A percentile compares a stretch with the other conserved stretches of the same genome.
Conservation (phyloP, 345 rosid species). For the Arabis hirsuta region DNA sequence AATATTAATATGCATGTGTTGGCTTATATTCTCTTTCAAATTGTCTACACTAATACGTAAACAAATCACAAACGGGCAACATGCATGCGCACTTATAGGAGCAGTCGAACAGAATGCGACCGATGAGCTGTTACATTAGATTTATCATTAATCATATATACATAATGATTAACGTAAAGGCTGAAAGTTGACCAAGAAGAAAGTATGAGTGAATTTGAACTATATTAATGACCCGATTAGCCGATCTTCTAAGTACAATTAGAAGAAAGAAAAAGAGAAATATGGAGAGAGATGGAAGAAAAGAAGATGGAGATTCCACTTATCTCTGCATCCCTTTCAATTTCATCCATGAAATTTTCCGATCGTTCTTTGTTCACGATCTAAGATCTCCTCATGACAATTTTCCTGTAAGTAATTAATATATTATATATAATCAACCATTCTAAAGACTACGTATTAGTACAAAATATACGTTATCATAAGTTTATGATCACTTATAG, state of each 20-base stretch:
- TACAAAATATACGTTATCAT: too few relatives aligned
- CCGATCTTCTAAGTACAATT: not conserved
- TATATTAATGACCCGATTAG: constrained; percentile 20
- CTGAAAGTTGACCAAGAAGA: constrained; percentile 35
- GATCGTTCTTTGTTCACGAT: constrained; percentile 7
- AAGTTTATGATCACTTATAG: not conserved
- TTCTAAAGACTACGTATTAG: too few relatives aligned
- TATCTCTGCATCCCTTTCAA: constrained; percentile 26
- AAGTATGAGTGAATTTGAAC: constrained; percentile 22
- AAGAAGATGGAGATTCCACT: constrained; percentile 31
- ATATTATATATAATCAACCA: not conserved
- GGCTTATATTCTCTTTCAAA: too few relatives aligned
- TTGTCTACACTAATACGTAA: not conserved
- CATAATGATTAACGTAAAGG: not conserved
- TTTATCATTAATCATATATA: not conserved
- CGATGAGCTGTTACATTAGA: constrained; percentile 20
- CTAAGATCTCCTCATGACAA: not conserved
- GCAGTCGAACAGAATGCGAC: not conserved
- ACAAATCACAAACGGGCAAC: constrained; percentile 23
- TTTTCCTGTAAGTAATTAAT: constrained; percentile 15
- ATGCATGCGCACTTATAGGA: constrained; percentile 23
- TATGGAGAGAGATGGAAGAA: constrained; percentile 31
- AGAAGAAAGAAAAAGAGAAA: constrained; percentile 22
- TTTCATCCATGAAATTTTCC: constrained; percentile 9
- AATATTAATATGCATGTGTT: too few relatives aligned